These are phyloP conservation scores for Sporisorium reilianum DNA, from an alignment of 1,284 basidiomycete genomes.

Conservation along the genomic window DNA sequence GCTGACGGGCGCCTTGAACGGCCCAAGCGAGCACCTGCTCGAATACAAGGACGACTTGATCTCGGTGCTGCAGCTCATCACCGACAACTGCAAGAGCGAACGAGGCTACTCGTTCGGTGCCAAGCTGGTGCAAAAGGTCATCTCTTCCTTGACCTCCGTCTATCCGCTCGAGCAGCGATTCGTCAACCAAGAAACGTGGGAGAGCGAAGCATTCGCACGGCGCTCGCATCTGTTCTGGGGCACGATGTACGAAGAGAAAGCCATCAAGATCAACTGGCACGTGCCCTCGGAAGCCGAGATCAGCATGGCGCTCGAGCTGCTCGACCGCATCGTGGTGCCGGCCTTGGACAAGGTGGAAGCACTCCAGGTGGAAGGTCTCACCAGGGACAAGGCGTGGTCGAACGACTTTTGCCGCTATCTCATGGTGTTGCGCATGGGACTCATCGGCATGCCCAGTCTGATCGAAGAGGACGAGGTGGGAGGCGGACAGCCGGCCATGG, in stretches of 20 bases:
- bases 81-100: conserved; percentile 86
- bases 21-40: conserved; percentile 72
- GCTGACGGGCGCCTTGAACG: conserved; percentile 59
- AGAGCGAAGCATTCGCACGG: conserved; percentile 80
- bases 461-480: conserved; percentile 74
- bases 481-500: conserved; percentile 74
- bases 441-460: conserved; percentile 78
- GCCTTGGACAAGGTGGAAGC: conserved; percentile 78
- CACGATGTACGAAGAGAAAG: conserved; percentile 80
- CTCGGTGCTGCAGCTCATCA: conserved; percentile 77
- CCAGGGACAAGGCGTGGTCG: conserved; percentile 73
- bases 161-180: conserved; percentile 87
- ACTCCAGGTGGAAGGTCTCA: conserved; percentile 69
- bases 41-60: conserved; percentile 79
- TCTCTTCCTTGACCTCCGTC: conserved; percentile 81
- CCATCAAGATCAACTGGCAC: conserved; percentile 90
- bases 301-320: conserved; percentile 81
- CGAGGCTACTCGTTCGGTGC: conserved; percentile 87
- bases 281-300: conserved; percentile 82
- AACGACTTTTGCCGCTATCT: conserved; percentile 93
- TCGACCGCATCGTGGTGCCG: conserved; percentile 79
- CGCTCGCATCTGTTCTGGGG: conserved; percentile 87
- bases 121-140: conserved; percentile 80
- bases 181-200: conserved; percentile 86
- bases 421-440: conserved; percentile 75